Evolutionary conservation across 2,329 filamentous ascomycete genomes (phyloP), one percentile per base, ranked within the genome.

Genomic region (Epichloe baconii): DNA sequence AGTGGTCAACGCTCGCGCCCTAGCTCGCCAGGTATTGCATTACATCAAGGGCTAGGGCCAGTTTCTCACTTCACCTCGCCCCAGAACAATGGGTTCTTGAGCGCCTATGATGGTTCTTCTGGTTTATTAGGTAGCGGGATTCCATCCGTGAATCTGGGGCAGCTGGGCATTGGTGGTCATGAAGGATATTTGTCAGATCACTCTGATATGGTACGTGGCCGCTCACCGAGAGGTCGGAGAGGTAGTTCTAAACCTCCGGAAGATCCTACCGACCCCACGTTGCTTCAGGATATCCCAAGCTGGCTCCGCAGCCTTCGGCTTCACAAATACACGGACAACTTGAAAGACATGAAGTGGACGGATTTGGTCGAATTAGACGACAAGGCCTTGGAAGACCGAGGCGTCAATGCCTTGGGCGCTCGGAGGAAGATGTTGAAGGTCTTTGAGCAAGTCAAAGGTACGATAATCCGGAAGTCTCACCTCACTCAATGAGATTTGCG

Each of bases 181-280:
- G 89, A 94, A 66, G 89, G 88, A 43, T 96, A 97, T 66, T 74
- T 95, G 48, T 95, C 91, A 26, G 93, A 97, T 64, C 88, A 95
- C 64, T 94, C 88, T 42, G 91, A 96, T 59, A 86, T 96, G 68
- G 79, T 81, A 52, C 86, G 93, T 56, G 93, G 93, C 48, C 83
- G 93, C 52, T 97, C 91, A 53, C 93, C 93, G 52, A 83, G 93
- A 60, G 93, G 93, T 60, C 83, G 93, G 56, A 80, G 93, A 59
- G 93, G 93, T 57, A 96, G 85, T 75, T 95, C 88, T 43, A 98
- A 97, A 77, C 93, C 93, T 93, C 93, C 93, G 45, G 93, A 98
- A 74, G 93, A 98, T 63, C 93, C 93, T 4, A 97, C 91, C 19
- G 93, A 98, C 67, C 85, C 86, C 15, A 82, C 78, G 42, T 78